Base-by-base conservation (phyloP, 2,329 filamentous ascomycete genomes). In the Aspergillus calidoustus region DNA sequence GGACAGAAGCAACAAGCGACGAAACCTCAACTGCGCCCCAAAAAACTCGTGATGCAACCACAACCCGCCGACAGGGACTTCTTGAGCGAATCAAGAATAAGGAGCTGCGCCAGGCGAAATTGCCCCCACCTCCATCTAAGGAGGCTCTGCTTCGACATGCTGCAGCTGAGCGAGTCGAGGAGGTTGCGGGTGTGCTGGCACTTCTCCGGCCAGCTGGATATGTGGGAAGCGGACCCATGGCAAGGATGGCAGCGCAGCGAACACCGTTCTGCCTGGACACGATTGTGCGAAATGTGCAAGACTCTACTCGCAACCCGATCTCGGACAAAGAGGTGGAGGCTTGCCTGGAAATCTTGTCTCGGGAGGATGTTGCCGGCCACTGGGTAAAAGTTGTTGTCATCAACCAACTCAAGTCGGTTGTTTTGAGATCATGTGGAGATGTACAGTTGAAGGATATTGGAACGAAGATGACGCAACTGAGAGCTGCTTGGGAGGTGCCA, bases 21-120 rank as follows among this genome's bases (percentile, higher is more conserved):
- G 59, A 69, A 6, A 61, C 59, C 3, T 53, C 61, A 22, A 58
- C 64, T 3, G 57, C 53, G 7, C 55, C 48, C 2, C 71, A 52
- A 5, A 72, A 71, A 69, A 75, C 63, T 52, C 69, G 62, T 50
- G 73, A 64, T 55, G 71, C 65, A 41, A 72, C 71, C 7, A 66
- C 57, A 28, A 71, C 72, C 47, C 78, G 79, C 19, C 75, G 77
- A 54, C 87, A 90, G 80, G 87, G 86, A 57, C 85, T 96, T 25
- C 82, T 95, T 60, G 91, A 93, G 74, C 89, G 91, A 53, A 86
- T 96, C 65, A 88, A 90, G 65, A 82, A 84, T 58, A 94, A 94
- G 79, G 86, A 91, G 67, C 76, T 67, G 41, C 73, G 69, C 31
- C 79, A 78, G 81, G 85, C 73, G 73, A 84, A 73, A 71, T 79